Evolutionary conservation across 106 monocot species (phyloP).

Genomic region (Iris macrosiphon): DNA sequence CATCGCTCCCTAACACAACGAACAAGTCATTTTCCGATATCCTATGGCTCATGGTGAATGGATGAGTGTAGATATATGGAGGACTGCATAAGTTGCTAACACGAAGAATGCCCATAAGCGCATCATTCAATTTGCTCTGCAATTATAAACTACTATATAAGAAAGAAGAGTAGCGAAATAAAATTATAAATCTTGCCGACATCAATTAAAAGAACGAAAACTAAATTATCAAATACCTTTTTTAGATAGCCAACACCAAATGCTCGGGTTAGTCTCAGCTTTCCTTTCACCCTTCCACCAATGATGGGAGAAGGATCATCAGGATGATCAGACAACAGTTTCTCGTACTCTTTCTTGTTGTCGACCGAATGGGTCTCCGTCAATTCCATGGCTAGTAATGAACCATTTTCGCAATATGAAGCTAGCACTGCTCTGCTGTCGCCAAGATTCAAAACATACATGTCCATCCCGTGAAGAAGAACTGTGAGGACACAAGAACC

Average conservation of each 20-base stretch:
- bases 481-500: slow-evolving; percentile 66
- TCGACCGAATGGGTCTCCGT: slow-evolving; percentile 68
- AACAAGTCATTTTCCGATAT: slow-evolving; percentile 76
- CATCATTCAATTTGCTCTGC: slow-evolving; percentile 72
- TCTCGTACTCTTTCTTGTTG: slow-evolving; percentile 44
- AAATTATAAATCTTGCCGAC: not conserved
- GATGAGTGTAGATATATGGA: slow-evolving; percentile 68
- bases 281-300: slow-evolving; percentile 70
- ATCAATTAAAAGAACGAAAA: not conserved
- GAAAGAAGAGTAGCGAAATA: not conserved
- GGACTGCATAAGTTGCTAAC: slow-evolving; percentile 59
- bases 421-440: slow-evolving; percentile 93
- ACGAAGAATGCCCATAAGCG: slow-evolving; percentile 82
- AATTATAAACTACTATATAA: not conserved
- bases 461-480: slow-evolving; percentile 65
- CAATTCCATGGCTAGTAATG: slow-evolving; percentile 50
- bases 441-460: slow-evolving; percentile 70
- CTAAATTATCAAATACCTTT: slow-evolving; percentile 27
- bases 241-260: slow-evolving; percentile 90
- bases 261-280: slow-evolving; percentile 74
- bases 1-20: slow-evolving; percentile 81
- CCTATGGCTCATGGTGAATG: slow-evolving; percentile 50
- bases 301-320: slow-evolving; percentile 53
- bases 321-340: slow-evolving; percentile 56
- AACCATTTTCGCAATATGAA: slow-evolving; percentile 7